Percentiles rank a stretch among this genome's conserved stretches.
Evolutionary conservation across 371 early-diverging fungal genomes (phyloP).

Genomic region (Syncephalastrum sp.): DNA sequence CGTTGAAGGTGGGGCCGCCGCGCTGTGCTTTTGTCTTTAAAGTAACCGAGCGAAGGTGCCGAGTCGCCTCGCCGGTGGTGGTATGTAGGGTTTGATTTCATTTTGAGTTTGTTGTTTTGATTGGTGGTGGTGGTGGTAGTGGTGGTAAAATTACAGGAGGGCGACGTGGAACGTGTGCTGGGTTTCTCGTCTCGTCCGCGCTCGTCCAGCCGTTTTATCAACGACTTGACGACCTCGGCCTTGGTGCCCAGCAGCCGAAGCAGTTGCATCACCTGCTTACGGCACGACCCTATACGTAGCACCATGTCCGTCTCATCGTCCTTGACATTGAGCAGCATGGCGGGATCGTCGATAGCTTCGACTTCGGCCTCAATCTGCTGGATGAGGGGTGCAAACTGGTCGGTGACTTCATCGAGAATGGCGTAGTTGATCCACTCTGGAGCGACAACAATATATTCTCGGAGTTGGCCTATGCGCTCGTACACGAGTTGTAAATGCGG

Average conservation of each 20-base stretch:
- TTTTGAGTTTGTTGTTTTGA: background rate
- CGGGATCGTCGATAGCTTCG: slow-evolving; percentile 83
- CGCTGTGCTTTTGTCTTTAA: slow-evolving; percentile 3
- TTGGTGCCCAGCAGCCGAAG: slow-evolving; percentile 75
- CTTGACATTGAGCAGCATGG: slow-evolving; percentile 41
- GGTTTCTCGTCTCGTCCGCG: slow-evolving; percentile 10
- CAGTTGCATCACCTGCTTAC: slow-evolving; percentile 79
- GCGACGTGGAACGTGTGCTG: background rate
- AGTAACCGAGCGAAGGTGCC: slow-evolving; percentile 10
- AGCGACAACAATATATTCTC: slow-evolving; percentile 55
- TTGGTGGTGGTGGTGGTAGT: too few relatives aligned
- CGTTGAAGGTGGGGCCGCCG: background rate
- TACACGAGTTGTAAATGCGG: slow-evolving; percentile 56
- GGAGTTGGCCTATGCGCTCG: slow-evolving; percentile 56
- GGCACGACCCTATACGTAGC: slow-evolving; percentile 75
- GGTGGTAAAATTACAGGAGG: background rate
- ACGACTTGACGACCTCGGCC: slow-evolving; percentile 74
- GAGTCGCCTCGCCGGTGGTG: slow-evolving; percentile 13
- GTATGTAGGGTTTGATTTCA: slow-evolving; percentile 14
- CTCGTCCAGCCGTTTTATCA: slow-evolving; percentile 60
- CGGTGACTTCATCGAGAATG: slow-evolving; percentile 82
- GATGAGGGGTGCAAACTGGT: slow-evolving; percentile 78
- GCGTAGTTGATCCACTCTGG: slow-evolving; percentile 89
- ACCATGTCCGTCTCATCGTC: slow-evolving; percentile 83
- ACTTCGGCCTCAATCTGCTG: slow-evolving; percentile 80